A percentile compares a stretch with the other conserved stretches of the same genome.
These are phyloP conservation scores for Fusarium pseudonygamai DNA, from an alignment of 2,329 filamentous ascomycete species.

Conservation along the genomic window DNA sequence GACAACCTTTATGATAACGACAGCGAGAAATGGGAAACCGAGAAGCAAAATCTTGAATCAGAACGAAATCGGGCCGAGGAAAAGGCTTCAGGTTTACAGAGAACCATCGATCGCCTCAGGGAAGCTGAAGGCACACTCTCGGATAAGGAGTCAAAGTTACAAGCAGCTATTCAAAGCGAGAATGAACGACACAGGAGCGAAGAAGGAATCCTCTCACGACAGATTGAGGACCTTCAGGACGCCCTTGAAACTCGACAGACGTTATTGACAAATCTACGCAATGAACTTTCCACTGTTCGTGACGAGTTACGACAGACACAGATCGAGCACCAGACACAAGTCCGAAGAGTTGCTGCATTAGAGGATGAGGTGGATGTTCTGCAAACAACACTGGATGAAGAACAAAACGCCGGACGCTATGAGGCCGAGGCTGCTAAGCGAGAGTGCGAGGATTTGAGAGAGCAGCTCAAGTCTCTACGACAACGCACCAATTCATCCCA, in stretches of 20 bases:
- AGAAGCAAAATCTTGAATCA: conserved; percentile 69
- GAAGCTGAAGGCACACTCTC: conserved; percentile 74
- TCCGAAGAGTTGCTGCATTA: conserved; percentile 72
- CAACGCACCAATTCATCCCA: conserved; percentile 32
- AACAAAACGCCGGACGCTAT: conserved; percentile 48
- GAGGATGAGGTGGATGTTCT: conserved; percentile 83
- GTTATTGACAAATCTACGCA: conserved; percentile 71
- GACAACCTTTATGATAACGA: conserved; percentile 77
- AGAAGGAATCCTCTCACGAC: conserved; percentile 74
- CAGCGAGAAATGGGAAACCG: conserved; percentile 76
- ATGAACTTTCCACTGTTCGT: conserved; percentile 71
- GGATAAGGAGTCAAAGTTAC: conserved; percentile 72
- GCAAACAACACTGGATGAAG: conserved; percentile 54
- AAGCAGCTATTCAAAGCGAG: conserved; percentile 75
- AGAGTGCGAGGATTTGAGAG: conserved; percentile 48
- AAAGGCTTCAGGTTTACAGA: conserved; percentile 72
- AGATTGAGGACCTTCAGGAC: conserved; percentile 77
- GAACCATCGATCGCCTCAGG: conserved; percentile 75
- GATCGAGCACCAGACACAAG: conserved; percentile 68
- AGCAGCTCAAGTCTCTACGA: conserved; percentile 43
- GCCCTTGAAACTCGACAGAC: conserved; percentile 74
- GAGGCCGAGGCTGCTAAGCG: conserved; percentile 53
- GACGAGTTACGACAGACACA: conserved; percentile 77
- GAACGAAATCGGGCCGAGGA: conserved; percentile 75
- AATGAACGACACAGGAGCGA: conserved; percentile 76